Base-by-base conservation (phyloP, 306 rosid species). In the Trifolium pratense region DNA sequence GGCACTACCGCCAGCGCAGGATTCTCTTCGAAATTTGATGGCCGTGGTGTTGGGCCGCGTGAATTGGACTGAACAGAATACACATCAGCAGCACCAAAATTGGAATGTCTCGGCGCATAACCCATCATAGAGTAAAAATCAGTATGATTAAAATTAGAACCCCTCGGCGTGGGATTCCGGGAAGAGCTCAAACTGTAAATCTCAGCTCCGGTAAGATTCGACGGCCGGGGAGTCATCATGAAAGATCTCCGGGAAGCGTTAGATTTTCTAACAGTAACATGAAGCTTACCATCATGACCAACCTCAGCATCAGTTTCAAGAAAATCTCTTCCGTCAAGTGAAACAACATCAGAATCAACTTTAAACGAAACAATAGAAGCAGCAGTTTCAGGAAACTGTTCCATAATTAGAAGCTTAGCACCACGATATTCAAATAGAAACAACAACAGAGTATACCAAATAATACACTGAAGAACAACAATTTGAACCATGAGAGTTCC, bases 51-150 rank as follows among this genome's bases (percentile, higher is more conserved):
- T 3, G 96, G 96, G 0, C 98, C 98, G 0, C 93, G 68, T 0
- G 98, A 93, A 2, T 65, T 75, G 1, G 98, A 88, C 70, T 93
- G 98, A 18, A 88, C 96, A 0, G 98, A 89, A 75, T 93, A 91
- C 77, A 91, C 4, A 71, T 94, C 97, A 0, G 83, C 81, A 0
- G 97, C 85, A 0, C 88, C 96, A 57, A 91, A 90, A 43, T 92
- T 95, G 0, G 99, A 95, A 76, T 89, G 91, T 67, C 99, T 34
- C 0, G 88, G 78, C 7, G 85, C 87, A 66, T 80, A 88, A 0
- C 96, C 97, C 97, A 90, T 90, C 97, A 91, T 83, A 71, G 96
- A 87, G 87, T 91, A 95, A 49, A 95, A 95, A 67, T 95, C 99
- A 0, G 90, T 74, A 69, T 92, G 87, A 75, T 91, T 95, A 60